phyloP scores from a whole-genome alignment of 805 yeast genomes.

The Cyberlindnera bimundalis region DNA sequence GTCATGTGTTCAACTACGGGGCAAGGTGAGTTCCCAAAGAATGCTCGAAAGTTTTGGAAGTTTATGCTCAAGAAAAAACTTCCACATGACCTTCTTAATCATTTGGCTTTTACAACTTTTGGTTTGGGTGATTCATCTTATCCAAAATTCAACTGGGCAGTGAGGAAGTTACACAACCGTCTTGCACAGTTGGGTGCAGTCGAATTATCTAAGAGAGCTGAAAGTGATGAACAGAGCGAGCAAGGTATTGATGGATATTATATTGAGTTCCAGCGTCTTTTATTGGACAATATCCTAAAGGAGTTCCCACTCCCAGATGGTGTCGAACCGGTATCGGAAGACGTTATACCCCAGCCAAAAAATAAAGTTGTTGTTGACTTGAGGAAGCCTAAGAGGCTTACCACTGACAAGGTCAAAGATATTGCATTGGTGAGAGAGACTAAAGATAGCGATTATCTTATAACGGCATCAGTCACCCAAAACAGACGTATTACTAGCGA shows the following conservation, averaged over 20 bases:
- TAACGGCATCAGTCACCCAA: conserved; percentile 41
- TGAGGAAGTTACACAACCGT: conserved; percentile 75
- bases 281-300: conserved; percentile 36
- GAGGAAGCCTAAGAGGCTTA: conserved; percentile 30
- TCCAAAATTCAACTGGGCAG: conserved; percentile 85
- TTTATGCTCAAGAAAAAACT: conserved; percentile 66
- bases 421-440: conserved; percentile 33
- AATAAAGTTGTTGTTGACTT: conserved; percentile 29
- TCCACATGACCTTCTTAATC: conserved; percentile 56
- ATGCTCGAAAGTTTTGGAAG: conserved; percentile 70
- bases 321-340: conserved; percentile 30
- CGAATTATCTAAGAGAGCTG: conserved; percentile 71
- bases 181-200: conserved; percentile 76
- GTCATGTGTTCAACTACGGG: conserved; percentile 88
- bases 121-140: conserved; percentile 95
- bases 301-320: conserved; percentile 35
- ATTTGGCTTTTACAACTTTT: conserved; percentile 64
- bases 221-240: conserved; percentile 81
- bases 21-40: conserved; percentile 88
- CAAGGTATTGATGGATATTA: conserved; percentile 77
- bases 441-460: conserved; percentile 6
- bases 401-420: conserved; percentile 27
- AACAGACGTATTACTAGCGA: conserved; percentile 63
- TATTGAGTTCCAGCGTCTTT: conserved; percentile 62
- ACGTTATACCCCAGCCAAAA: conserved; percentile 38